Percentiles rank a stretch among this genome's conserved stretches.
Conservation (phyloP, 495 filamentous ascomycete genomes). For the Annulohypoxylon nitens region DNA sequence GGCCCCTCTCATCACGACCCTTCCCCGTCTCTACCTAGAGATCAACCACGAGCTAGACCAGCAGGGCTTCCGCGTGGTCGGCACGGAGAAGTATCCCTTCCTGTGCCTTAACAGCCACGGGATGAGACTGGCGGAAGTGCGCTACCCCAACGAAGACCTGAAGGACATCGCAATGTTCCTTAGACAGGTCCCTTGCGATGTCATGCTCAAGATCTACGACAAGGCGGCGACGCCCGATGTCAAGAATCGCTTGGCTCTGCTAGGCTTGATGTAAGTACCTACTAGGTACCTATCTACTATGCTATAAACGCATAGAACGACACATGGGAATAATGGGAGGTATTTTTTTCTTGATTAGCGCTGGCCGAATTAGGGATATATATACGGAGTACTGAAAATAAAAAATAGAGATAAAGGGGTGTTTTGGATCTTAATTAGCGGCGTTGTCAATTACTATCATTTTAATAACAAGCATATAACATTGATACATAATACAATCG, state of each 20-base stretch:
- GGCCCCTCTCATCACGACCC: background rate
- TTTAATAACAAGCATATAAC: background rate
- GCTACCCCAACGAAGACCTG: background rate
- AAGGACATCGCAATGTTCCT: background rate
- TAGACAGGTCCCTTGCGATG: background rate
- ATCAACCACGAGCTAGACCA: slow-evolving; percentile 15
- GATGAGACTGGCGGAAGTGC: background rate
- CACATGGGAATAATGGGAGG: background rate
- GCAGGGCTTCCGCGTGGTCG: slow-evolving; percentile 10
- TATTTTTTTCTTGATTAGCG: background rate
- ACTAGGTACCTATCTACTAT: background rate
- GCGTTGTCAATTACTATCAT: background rate
- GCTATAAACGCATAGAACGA: background rate
- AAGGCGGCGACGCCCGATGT: background rate
- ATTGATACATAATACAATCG: background rate
- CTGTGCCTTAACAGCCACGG: background rate
- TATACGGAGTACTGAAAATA: background rate
- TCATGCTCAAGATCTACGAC: slow-evolving; percentile 12
- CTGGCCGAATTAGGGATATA: background rate
- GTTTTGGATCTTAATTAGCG: background rate
- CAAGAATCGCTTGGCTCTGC: background rate
- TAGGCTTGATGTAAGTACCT: background rate
- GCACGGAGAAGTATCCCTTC: slow-evolving; percentile 4
- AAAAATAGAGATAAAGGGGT: background rate
- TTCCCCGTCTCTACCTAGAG: slow-evolving; percentile 13